Evolutionary conservation across 805 yeast genomes (phyloP).

Genomic region (Teunomyces atbi): DNA sequence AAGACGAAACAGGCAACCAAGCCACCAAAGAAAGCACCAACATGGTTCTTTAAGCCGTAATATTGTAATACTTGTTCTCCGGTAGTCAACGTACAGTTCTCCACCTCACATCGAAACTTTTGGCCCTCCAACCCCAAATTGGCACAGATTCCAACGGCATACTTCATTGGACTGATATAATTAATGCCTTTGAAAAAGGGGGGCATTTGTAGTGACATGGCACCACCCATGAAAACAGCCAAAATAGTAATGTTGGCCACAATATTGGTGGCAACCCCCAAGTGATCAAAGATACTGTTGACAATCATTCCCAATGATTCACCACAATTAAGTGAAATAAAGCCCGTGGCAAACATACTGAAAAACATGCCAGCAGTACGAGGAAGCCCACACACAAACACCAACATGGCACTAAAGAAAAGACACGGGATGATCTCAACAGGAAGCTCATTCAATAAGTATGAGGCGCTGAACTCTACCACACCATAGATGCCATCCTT

Average conservation of each 20-base stretch:
- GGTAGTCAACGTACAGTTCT: slow-evolving; percentile 24
- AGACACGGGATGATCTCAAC: slow-evolving; percentile 21
- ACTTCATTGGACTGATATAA: slow-evolving; percentile 23
- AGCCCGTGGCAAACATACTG: slow-evolving; percentile 14
- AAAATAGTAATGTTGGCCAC: slow-evolving; percentile 17
- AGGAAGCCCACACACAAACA: slow-evolving; percentile 23
- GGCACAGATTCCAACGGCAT: slow-evolving; percentile 21
- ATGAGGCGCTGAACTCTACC: slow-evolving; percentile 18
- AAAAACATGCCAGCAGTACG: slow-evolving; percentile 23
- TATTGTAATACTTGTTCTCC: slow-evolving; percentile 35
- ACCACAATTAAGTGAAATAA: slow-evolving; percentile 21
- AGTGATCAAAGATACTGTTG: slow-evolving; percentile 21
- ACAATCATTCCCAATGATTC: slow-evolving; percentile 26
- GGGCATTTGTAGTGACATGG: slow-evolving; percentile 31
- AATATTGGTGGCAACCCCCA: slow-evolving; percentile 24
- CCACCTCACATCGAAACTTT: slow-evolving; percentile 15
- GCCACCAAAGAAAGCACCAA: slow-evolving; percentile 33
- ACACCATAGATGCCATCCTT: slow-evolving; percentile 24
- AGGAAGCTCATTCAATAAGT: slow-evolving; percentile 24
- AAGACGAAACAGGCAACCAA: slow-evolving; percentile 34
- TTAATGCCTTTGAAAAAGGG: slow-evolving; percentile 22
- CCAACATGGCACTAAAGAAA: slow-evolving; percentile 20
- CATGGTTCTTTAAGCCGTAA: slow-evolving; percentile 26
- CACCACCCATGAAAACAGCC: slow-evolving; percentile 28
- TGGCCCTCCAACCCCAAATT: slow-evolving; percentile 19